Percentiles rank a stretch among this genome's conserved stretches.
phyloP scores from a whole-genome alignment of 2,329 filamentous ascomycete genomes.

The Penicillium sp. region DNA sequence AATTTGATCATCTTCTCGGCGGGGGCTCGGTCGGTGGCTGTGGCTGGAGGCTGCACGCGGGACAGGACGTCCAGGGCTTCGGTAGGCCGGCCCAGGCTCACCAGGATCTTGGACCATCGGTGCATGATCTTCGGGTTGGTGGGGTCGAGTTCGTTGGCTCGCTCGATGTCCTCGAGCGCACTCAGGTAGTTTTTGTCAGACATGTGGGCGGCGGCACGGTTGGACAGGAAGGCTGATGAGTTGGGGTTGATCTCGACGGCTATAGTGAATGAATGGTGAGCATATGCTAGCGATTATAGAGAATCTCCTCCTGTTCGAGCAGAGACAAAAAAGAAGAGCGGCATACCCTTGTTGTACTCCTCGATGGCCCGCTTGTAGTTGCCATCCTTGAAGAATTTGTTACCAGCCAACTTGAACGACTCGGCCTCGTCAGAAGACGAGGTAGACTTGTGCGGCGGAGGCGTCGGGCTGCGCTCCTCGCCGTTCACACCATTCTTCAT shows the following conservation, averaged over 20 bases:
- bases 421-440: slow-evolving; percentile 76
- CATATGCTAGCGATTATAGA: not conserved
- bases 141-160: slow-evolving; percentile 80
- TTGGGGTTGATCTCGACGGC: slow-evolving; percentile 85
- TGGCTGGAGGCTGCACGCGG: slow-evolving; percentile 77
- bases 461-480: slow-evolving; percentile 48
- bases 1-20: slow-evolving; percentile 85
- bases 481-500: slow-evolving; percentile 38
- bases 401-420: slow-evolving; percentile 87
- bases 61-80: slow-evolving; percentile 84
- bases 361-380: slow-evolving; percentile 86
- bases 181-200: slow-evolving; percentile 77
- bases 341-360: slow-evolving; percentile 90
- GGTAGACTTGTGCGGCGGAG: slow-evolving; percentile 54
- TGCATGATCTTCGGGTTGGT: slow-evolving; percentile 86
- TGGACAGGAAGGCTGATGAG: slow-evolving; percentile 88
- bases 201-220: slow-evolving; percentile 94
- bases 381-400: slow-evolving; percentile 95
- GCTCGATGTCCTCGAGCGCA: slow-evolving; percentile 84
- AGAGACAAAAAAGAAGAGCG: slow-evolving; percentile 6
- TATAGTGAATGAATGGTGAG: slow-evolving; percentile 45
- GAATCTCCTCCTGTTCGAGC: no score
- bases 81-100: slow-evolving; percentile 79
- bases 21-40: slow-evolving; percentile 82
- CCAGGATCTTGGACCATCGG: slow-evolving; percentile 87